Evolutionary conservation across 805 yeast genomes (phyloP).

Genomic region (Candida nonsorbophila): DNA sequence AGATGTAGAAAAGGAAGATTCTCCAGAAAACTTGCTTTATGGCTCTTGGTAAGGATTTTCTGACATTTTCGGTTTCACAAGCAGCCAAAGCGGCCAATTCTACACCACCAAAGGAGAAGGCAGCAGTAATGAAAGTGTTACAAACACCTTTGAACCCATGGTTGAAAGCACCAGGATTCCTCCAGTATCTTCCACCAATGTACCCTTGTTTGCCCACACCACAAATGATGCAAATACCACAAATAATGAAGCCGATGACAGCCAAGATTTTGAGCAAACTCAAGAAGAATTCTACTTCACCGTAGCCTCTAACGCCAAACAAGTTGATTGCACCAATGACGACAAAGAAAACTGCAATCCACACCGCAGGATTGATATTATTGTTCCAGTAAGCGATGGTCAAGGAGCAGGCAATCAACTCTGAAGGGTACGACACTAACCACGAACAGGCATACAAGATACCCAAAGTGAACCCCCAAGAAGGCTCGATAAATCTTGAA

Average conservation of each 20-base stretch:
- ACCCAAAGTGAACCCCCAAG: slow-evolving; percentile 33
- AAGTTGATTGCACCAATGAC: slow-evolving; percentile 22
- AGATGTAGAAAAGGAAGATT: slow-evolving; percentile 34
- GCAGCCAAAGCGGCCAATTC: slow-evolving; percentile 35
- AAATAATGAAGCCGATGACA: slow-evolving; percentile 27
- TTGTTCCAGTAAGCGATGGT: slow-evolving; percentile 30
- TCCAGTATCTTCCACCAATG: slow-evolving; percentile 30
- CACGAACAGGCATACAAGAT: slow-evolving; percentile 29
- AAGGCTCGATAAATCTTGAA: slow-evolving; percentile 29
- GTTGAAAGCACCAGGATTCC: slow-evolving; percentile 27
- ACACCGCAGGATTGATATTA: slow-evolving; percentile 26
- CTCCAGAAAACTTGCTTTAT: slow-evolving; percentile 40
- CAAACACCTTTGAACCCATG: slow-evolving; percentile 36
- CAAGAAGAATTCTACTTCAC: slow-evolving; percentile 29
- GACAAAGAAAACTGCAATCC: slow-evolving; percentile 30
- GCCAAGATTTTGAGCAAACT: slow-evolving; percentile 30
- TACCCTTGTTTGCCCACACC: slow-evolving; percentile 32
- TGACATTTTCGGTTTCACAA: slow-evolving; percentile 36
- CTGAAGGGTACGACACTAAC: slow-evolving; percentile 31
- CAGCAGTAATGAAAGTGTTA: slow-evolving; percentile 27
- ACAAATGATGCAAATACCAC: slow-evolving; percentile 28
- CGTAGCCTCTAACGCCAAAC: slow-evolving; percentile 33
- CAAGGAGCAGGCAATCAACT: slow-evolving; percentile 32
- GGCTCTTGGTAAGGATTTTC: slow-evolving; percentile 35
- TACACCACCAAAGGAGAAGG: slow-evolving; percentile 29